Conservation (phyloP, 148 eudicot species). For the Selenicereus undatus region DNA sequence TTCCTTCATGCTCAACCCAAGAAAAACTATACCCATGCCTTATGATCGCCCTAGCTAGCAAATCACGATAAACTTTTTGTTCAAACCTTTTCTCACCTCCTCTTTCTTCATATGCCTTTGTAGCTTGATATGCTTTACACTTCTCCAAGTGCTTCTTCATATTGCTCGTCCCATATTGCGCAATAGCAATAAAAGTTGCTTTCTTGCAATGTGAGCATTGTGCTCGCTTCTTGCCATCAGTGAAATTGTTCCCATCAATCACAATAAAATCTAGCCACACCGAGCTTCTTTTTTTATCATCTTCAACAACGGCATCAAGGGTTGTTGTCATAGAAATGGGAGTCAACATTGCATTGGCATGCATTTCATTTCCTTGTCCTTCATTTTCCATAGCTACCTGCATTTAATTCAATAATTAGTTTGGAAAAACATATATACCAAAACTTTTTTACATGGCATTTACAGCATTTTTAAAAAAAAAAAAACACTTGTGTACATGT, state of each 20-base stretch:
- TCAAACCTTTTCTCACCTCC: no score
- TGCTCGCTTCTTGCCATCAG: background rate
- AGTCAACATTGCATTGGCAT: no score
- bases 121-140: background rate
- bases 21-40: constrained; percentile 14
- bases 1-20: constrained; percentile 15
- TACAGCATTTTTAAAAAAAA: no score
- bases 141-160: background rate
- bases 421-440: no score
- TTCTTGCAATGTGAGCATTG: background rate
- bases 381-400: no score
- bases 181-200: background rate
- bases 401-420: no score
- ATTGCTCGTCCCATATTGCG: background rate
- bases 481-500: no score
- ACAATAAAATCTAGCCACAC: background rate
- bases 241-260: background rate
- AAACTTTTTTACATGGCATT: no score
- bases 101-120: background rate
- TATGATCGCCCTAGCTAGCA: constrained; percentile 6
- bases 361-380: no score
- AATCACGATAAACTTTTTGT: constrained; percentile 2
- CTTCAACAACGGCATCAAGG: no score
- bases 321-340: no score
- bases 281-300: background rate